A percentile compares a stretch with the other conserved stretches of the same genome.
Conservation (phyloP, 192 early-diverging fungal genomes). For the Coemansia javaensis region DNA sequence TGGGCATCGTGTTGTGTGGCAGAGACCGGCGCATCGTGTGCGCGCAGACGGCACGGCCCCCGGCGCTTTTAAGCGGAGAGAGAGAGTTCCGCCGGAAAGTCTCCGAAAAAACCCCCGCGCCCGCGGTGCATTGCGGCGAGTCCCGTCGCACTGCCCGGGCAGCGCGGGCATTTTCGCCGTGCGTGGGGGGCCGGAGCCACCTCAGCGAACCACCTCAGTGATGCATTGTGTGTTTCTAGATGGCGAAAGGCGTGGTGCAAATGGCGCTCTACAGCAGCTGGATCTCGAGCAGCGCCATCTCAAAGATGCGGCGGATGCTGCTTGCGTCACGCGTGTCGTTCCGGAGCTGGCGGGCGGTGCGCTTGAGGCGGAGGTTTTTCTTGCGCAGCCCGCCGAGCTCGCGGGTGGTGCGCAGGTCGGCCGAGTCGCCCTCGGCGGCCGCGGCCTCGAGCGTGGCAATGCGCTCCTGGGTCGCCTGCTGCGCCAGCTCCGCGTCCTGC, state of each 20-base stretch:
- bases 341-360: slow-evolving; percentile 12
- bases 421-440: not conserved
- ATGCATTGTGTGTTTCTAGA: not conserved
- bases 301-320: slow-evolving; percentile 31
- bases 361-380: slow-evolving; percentile 3
- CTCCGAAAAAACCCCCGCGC: too few species aligned
- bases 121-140: too few species aligned
- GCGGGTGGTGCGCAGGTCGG: not conserved
- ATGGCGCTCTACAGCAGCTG: slow-evolving; percentile 16
- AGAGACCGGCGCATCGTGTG: too few species aligned
- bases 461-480: slow-evolving; percentile 9
- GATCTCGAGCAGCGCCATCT: slow-evolving; percentile 30
- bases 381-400: slow-evolving; percentile 7
- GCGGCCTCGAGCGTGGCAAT: slow-evolving; percentile 18
- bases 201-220: too few species aligned
- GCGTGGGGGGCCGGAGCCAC: too few species aligned
- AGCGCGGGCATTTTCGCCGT: too few species aligned
- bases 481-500: slow-evolving; percentile 8
- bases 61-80: too few species aligned
- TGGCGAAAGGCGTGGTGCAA: not conserved
- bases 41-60: too few species aligned
- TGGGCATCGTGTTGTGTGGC: too few species aligned
- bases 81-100: too few species aligned
- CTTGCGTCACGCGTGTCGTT: slow-evolving; percentile 19
- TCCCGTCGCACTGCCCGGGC: too few species aligned